Conservation (phyloP, 805 yeast genomes). For the Kazachstania viticola region DNA sequence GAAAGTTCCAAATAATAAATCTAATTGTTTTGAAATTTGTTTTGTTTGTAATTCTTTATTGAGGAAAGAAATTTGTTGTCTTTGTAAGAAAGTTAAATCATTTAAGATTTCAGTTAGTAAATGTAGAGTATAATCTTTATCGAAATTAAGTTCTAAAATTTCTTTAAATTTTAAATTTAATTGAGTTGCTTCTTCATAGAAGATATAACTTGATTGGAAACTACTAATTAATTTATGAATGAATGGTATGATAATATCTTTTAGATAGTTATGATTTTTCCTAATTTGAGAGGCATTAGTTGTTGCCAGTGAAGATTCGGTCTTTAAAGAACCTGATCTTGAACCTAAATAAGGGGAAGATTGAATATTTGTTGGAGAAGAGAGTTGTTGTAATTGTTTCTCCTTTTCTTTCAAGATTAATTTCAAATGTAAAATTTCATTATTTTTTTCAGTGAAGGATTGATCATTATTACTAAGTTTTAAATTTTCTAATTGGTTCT, state of each 20-base stretch:
- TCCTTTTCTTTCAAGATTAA: slow-evolving; percentile 15
- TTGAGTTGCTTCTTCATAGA: slow-evolving; percentile 11
- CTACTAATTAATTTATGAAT: slow-evolving; percentile 11
- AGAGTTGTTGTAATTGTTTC: slow-evolving; percentile 8
- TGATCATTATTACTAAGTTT: no score
- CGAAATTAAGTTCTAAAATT: slow-evolving; percentile 4
- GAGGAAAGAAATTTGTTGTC: slow-evolving; percentile 15
- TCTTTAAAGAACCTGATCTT: slow-evolving; percentile 1
- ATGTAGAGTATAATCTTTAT: slow-evolving; percentile 6
- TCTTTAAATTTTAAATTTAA: slow-evolving; percentile 8
- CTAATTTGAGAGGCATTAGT: slow-evolving; percentile 9
- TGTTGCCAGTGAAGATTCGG: slow-evolving; percentile 12
- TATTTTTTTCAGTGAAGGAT: slow-evolving; percentile 1
- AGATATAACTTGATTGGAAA: slow-evolving; percentile 12
- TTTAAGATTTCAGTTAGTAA: slow-evolving; percentile 10
- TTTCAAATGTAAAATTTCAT: slow-evolving; percentile 17
- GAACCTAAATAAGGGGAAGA: slow-evolving; percentile 1
- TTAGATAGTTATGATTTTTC: slow-evolving; percentile 10
- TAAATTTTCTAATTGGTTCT: no score
- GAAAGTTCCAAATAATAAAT: not conserved
- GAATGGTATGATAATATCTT: slow-evolving; percentile 13
- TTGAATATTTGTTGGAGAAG: not conserved
- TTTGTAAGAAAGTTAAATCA: slow-evolving; percentile 10
- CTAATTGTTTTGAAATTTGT: slow-evolving; percentile 2
- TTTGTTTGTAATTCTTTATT: slow-evolving; percentile 14